Conservation (phyloP, 495 filamentous ascomycete genomes). For the Penicillium antarcticum region DNA sequence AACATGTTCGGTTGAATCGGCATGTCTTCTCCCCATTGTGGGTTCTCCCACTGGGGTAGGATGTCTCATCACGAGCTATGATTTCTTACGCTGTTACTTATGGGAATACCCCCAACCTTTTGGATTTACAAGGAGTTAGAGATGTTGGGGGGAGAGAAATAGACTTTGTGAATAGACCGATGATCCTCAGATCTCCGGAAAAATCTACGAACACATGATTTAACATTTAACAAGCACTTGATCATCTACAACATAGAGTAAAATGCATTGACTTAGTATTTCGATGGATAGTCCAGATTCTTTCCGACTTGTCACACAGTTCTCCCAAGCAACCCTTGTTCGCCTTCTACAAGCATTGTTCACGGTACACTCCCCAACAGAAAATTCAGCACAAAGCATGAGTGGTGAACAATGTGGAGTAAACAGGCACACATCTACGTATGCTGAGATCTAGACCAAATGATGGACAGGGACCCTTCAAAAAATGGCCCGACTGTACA, state of each 20-base stretch:
- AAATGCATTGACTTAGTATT: too few species aligned
- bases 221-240: not conserved
- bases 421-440: too few species aligned
- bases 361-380: too few species aligned
- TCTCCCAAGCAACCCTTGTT: too few species aligned
- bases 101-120: slow-evolving; percentile 21
- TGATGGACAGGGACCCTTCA: slow-evolving; percentile 15
- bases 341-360: too few species aligned
- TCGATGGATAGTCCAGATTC: too few species aligned
- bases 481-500: not conserved
- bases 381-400: not conserved
- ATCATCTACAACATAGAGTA: too few species aligned
- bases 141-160: slow-evolving; percentile 12
- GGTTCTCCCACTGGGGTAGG: slow-evolving; percentile 19
- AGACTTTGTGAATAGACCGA: slow-evolving; percentile 16
- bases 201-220: not conserved
- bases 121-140: slow-evolving; percentile 8
- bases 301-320: too few species aligned
- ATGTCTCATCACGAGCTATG: slow-evolving; percentile 29
- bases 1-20: slow-evolving; percentile 34
- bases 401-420: slow-evolving; percentile 1
- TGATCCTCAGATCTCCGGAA: slow-evolving; percentile 4
- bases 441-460: slow-evolving; percentile 13
- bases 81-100: slow-evolving; percentile 17
- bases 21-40: slow-evolving; percentile 15